These are phyloP conservation scores for Kwoniella pini DNA, from an alignment of 768 basidiomycete species.

Conservation along the genomic window DNA sequence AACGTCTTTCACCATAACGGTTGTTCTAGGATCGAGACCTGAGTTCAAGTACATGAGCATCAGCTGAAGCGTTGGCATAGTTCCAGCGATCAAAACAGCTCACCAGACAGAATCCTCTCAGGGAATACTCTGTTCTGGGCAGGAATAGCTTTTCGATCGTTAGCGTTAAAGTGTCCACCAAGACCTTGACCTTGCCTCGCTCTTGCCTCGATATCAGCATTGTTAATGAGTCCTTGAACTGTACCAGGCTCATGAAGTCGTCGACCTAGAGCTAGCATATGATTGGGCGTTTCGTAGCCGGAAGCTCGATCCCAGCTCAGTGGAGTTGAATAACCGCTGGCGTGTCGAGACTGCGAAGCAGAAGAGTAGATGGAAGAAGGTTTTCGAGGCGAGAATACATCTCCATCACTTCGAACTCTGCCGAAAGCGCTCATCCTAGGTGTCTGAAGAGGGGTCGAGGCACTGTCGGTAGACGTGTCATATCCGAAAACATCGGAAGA, in stretches of 20 bases:
- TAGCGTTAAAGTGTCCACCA: slow-evolving; percentile 25
- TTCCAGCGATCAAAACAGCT: slow-evolving; percentile 9
- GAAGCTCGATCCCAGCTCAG: not conserved
- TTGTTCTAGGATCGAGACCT: slow-evolving; percentile 48
- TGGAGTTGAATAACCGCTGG: slow-evolving; percentile 1
- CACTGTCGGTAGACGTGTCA: not conserved
- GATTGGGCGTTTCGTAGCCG: slow-evolving; percentile 11
- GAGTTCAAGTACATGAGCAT: not conserved
- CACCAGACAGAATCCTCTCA: slow-evolving; percentile 39
- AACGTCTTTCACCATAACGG: slow-evolving; percentile 54
- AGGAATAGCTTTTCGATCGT: slow-evolving; percentile 29
- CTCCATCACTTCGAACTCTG: slow-evolving; percentile 7
- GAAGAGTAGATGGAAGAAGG: slow-evolving; percentile 12
- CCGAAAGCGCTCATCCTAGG: slow-evolving; percentile 8
- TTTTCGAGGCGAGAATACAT: slow-evolving; percentile 12
- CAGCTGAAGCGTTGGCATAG: not conserved
- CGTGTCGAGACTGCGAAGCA: not conserved
- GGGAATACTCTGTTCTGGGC: slow-evolving; percentile 40
- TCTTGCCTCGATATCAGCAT: slow-evolving; percentile 18
- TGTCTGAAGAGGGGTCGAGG: slow-evolving; percentile 6
- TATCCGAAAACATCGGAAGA: slow-evolving; percentile 17
- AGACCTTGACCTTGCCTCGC: slow-evolving; percentile 24
- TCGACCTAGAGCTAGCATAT: slow-evolving; percentile 22
- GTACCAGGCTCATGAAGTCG: slow-evolving; percentile 29
- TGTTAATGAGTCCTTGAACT: slow-evolving; percentile 22